These are phyloP conservation scores for Agapanthus africanus DNA, from an alignment of 106 monocot genomes.

Conservation along the genomic window DNA sequence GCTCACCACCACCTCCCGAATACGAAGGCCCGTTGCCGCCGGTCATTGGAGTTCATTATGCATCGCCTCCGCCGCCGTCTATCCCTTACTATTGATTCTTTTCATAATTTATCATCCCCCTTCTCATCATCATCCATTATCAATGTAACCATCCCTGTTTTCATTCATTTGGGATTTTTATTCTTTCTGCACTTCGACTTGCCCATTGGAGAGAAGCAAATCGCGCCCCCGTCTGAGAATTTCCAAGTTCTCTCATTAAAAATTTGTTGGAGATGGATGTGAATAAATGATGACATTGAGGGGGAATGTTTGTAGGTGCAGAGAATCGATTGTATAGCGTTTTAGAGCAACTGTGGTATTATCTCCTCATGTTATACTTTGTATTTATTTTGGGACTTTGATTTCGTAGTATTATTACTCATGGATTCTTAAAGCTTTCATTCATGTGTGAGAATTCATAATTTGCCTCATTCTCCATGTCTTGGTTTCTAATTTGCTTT, in stretches of 20 bases:
- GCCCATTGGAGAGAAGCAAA: no score
- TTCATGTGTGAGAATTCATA: no score
- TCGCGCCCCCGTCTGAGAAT: no score
- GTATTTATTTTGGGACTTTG: conserved; percentile 8
- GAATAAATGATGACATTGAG: conserved; percentile 24
- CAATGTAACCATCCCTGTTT: neutral
- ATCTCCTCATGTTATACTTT: conserved; percentile 25
- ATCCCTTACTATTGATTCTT: conserved; percentile 41
- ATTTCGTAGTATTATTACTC: conserved; percentile 16
- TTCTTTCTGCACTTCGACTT: neutral
- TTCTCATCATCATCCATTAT: neutral
- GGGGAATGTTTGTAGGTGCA: conserved; percentile 2
- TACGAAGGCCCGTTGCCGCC: conserved; percentile 52
- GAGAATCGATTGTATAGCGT: conserved; percentile 41
- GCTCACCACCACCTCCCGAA: conserved; percentile 15
- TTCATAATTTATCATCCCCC: conserved; percentile 1
- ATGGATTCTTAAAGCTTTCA: conserved; percentile 12
- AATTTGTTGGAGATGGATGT: conserved; percentile 18
- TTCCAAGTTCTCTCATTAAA: neutral
- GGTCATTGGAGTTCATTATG: conserved; percentile 32
- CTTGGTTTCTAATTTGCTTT: no score
- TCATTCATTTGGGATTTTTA: conserved; percentile 10
- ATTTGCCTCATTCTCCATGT: no score
- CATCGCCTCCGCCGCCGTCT: conserved; percentile 50
- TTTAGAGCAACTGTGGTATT: conserved; percentile 21